A percentile compares a stretch with the other conserved stretches of the same genome.
These are phyloP conservation scores for Condylostoma magnum DNA, from an alignment of 169 alveolate species.

Conservation along the genomic window DNA sequence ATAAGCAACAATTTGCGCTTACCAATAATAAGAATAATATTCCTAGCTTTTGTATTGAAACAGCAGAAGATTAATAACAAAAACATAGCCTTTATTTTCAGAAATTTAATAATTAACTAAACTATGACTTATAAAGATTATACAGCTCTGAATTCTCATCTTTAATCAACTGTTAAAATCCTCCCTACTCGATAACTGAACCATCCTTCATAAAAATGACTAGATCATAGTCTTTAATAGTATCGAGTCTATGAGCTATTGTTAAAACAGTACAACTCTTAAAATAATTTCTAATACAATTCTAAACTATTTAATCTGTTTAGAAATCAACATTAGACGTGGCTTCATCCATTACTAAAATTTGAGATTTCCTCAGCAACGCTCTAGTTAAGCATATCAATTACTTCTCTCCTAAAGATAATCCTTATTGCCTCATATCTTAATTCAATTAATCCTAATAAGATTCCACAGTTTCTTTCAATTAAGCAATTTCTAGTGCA, in stretches of 20 bases:
- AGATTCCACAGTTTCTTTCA: conserved; percentile 16
- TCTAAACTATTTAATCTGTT: conserved; percentile 81
- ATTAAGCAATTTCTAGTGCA: conserved; percentile 70
- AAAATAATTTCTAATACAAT: conserved; percentile 61
- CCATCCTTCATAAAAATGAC: conserved; percentile 85
- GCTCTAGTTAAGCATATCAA: conserved; percentile 76
- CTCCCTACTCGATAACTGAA: conserved; percentile 60
- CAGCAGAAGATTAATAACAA: no score
- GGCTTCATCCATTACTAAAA: conserved; percentile 85
- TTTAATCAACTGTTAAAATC: conserved; percentile 55
- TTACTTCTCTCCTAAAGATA: conserved; percentile 82
- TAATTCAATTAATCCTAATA: conserved; percentile 35
- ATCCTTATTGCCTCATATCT: conserved; percentile 35
- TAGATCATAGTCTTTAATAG: conserved; percentile 81
- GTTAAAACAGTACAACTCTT: conserved; percentile 79
- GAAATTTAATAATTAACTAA: no score
- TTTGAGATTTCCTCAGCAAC: conserved; percentile 50
- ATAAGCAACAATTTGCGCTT: no score
- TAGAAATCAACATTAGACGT: conserved; percentile 84
- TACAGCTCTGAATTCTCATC: no score
- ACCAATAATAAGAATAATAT: no score
- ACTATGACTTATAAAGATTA: no score
- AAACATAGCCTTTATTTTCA: no score
- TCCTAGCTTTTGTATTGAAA: no score
- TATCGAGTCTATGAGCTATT: conserved; percentile 90